Conservation (phyloP, 345 rosid genomes). For the Gynandropsis gynandra region DNA sequence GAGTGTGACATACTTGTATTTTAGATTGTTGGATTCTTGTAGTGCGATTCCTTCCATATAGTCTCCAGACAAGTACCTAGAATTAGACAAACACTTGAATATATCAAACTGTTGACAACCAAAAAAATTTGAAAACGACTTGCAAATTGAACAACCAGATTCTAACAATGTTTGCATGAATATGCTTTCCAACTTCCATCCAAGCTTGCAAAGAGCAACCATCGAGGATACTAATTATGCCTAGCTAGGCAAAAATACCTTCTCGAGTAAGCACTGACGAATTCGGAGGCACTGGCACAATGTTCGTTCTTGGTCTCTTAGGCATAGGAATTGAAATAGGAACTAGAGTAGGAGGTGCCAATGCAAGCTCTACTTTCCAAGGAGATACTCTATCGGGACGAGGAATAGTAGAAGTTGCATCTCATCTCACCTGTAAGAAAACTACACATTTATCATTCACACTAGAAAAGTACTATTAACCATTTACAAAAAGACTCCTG, state of each 20-base stretch:
- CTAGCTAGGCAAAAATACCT: constrained; percentile 33
- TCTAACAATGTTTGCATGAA: too few relatives aligned
- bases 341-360: constrained; percentile 64
- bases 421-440: constrained; percentile 70
- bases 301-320: constrained; percentile 53
- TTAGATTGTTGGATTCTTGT: too few relatives aligned
- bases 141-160: too few relatives aligned
- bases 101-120: too few relatives aligned
- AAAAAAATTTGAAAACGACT: too few relatives aligned
- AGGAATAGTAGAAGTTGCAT: constrained; percentile 56
- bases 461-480: neutral
- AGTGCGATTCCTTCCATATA: too few relatives aligned
- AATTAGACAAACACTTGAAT: too few relatives aligned
- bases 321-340: constrained; percentile 55
- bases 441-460: constrained; percentile 15
- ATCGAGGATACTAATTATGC: too few relatives aligned
- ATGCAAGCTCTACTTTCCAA: constrained; percentile 78
- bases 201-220: too few relatives aligned
- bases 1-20: too few relatives aligned
- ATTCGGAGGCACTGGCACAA: constrained; percentile 44
- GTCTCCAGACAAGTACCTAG: too few relatives aligned
- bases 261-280: constrained; percentile 53
- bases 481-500: constrained; percentile 16
- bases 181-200: too few relatives aligned
- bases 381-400: constrained; percentile 91